Conservation (phyloP, 768 basidiomycete genomes). For the Candolleomyces aberdarensis region DNA sequence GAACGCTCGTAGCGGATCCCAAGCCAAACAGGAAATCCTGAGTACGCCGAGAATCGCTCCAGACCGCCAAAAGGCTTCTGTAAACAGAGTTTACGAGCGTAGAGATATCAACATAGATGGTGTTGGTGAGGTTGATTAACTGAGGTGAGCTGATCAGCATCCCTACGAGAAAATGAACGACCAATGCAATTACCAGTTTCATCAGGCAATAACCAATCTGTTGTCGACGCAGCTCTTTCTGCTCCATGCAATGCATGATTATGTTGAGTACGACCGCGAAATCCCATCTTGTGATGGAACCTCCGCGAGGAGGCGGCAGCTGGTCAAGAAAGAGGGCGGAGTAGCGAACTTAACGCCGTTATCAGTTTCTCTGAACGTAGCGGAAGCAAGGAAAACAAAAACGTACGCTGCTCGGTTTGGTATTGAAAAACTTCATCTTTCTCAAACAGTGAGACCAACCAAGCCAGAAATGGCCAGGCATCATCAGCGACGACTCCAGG, state of each 20-base stretch:
- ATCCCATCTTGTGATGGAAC: constrained; percentile 10
- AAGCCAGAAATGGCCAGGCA: constrained; percentile 72
- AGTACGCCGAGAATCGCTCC: constrained; percentile 18
- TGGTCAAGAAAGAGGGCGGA: constrained; percentile 31
- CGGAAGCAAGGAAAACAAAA: not conserved
- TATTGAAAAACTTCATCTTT: constrained; percentile 49
- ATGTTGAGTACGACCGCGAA: constrained; percentile 13
- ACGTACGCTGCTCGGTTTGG: constrained; percentile 33
- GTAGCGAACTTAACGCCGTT: constrained; percentile 24
- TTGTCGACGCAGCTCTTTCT: constrained; percentile 25
- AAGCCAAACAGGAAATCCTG: constrained; percentile 30
- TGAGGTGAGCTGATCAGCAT: constrained; percentile 12
- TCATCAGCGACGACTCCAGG: constrained; percentile 48
- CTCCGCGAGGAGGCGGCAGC: constrained; percentile 11
- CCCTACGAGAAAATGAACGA: not conserved
- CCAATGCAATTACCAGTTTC: constrained; percentile 7
- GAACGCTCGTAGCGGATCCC: constrained; percentile 27
- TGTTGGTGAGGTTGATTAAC: constrained; percentile 40
- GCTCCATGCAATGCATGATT: constrained; percentile 28
- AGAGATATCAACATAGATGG: constrained; percentile 32
- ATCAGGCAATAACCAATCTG: constrained; percentile 28
- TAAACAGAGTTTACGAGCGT: constrained; percentile 34
- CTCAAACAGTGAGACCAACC: constrained; percentile 67
- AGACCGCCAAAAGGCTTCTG: constrained; percentile 28
- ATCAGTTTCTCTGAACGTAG: not conserved